These are phyloP conservation scores for Detonula confervacea DNA, from an alignment of 352 stramenopile species.

Conservation along the genomic window DNA sequence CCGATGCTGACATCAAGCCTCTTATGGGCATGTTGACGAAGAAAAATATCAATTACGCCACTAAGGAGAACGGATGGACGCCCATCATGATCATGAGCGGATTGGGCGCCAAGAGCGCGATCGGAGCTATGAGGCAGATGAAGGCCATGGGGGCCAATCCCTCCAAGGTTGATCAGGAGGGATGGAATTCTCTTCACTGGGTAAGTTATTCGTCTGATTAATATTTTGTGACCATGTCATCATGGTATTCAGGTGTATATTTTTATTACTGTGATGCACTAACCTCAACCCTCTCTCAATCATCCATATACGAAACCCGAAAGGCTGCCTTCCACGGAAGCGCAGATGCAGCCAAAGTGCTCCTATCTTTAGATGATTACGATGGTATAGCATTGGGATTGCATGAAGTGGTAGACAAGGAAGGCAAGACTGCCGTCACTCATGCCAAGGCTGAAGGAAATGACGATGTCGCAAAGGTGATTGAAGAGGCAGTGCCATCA, in stretches of 20 bases:
- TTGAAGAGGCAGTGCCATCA: constrained; percentile 55
- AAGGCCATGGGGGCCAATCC: constrained; percentile 78
- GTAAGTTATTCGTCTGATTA: constrained; percentile 29
- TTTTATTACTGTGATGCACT: too few relatives aligned
- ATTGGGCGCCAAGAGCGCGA: constrained; percentile 62
- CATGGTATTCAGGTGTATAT: constrained; percentile 3
- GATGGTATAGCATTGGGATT: constrained; percentile 59
- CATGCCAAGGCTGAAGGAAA: constrained; percentile 78
- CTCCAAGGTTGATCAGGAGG: constrained; percentile 73
- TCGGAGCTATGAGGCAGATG: constrained; percentile 64
- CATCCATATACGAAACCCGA: background rate
- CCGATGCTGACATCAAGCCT: constrained; percentile 68
- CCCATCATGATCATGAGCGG: constrained; percentile 85
- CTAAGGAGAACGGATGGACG: constrained; percentile 81
- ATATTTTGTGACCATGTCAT: background rate
- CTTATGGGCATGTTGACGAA: constrained; percentile 71
- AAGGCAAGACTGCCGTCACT: constrained; percentile 77
- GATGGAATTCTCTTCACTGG: constrained; percentile 86
- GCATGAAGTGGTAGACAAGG: constrained; percentile 74
- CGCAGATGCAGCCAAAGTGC: constrained; percentile 67
- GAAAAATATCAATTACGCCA: constrained; percentile 81
- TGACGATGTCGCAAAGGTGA: constrained; percentile 71
- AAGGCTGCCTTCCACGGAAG: constrained; percentile 78
- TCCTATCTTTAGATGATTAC: constrained; percentile 53
- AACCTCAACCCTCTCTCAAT: background rate